phyloP scores from a whole-genome alignment of 441 rosid species.

The Lepidium campestre region DNA sequence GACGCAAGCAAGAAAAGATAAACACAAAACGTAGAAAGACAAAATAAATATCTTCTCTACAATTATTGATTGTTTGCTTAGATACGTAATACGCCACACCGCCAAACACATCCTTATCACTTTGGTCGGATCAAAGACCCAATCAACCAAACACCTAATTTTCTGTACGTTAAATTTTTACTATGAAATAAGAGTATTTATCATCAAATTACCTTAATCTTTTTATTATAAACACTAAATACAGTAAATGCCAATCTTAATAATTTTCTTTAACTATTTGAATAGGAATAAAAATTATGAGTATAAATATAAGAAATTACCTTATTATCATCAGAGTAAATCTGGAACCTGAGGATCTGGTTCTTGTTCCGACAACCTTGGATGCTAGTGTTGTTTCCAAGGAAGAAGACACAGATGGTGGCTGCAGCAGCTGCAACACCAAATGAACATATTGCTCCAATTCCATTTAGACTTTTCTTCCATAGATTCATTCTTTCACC shows the following conservation, averaged over 20 bases:
- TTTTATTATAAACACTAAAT: neutral
- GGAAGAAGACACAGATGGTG: constrained; percentile 60
- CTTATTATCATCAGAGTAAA: constrained; percentile 79
- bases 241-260: neutral
- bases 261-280: neutral
- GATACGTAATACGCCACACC: constrained; percentile 26
- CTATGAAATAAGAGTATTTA: too few relatives aligned
- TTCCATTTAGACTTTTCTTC: constrained; percentile 76
- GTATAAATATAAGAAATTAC: constrained; percentile 23
- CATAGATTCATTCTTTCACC: constrained; percentile 62
- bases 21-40: constrained; percentile 14
- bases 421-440: constrained; percentile 77
- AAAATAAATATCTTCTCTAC: neutral
- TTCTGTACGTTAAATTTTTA: neutral
- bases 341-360: constrained; percentile 46
- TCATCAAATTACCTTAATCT: neutral
- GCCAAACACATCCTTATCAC: constrained; percentile 32
- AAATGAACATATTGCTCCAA: constrained; percentile 91
- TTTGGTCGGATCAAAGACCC: neutral
- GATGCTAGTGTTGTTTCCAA: constrained; percentile 49
- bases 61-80: constrained; percentile 9
- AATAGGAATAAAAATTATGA: neutral
- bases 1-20: constrained; percentile 6
- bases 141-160: neutral
- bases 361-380: constrained; percentile 35